Base-by-base conservation (phyloP, 768 basidiomycete species). In the Tremella yokohamensis region DNA sequence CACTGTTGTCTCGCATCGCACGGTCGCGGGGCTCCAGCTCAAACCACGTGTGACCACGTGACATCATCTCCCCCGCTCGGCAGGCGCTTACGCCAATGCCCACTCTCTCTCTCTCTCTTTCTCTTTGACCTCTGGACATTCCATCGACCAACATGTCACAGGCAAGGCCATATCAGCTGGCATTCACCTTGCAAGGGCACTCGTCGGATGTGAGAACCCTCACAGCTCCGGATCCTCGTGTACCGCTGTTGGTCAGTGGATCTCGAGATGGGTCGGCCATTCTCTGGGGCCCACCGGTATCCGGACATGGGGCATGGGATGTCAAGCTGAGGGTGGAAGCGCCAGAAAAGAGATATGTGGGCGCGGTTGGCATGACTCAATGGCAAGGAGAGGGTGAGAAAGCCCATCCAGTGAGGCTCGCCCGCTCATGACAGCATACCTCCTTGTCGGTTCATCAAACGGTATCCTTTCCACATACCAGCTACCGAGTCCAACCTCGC, bases 241-340 rank as follows among this genome's bases (percentile, higher is more conserved):
- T 90, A 62, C 70, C 70, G 4, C 48, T 72, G 1, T 79, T 97
- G 63, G 81, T 98, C 61, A 96, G 92, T 19, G 88, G 87, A 60
- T 96, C 93, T 47, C 85, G 93, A 73, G 93, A 97, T 81, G 81
- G 88, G 15, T 89, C 90, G 40, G 88, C 90, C 64, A 89, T 93
- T 73, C 81, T 85, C 26, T 98, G 93, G 94, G 79, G 63, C 40
- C 57, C 69, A 40, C 51, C 60, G 19, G 49, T 79, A 85, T 57
- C 81, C 78, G 74, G 84, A 85, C 29, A 34, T 6, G 63, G 57
- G 56, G 64, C 62, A 40, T 73, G 53, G 87, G 89, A 62, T 60
- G 64, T 60, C 45, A 66, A 64, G 51, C 54, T 74, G 19, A 62
- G 62, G 53, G 70, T 68, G 25, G 66, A 57, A 57, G 75, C 62